Base-by-base conservation (phyloP, 805 yeast genomes). In the Starmerella bombi region DNA sequence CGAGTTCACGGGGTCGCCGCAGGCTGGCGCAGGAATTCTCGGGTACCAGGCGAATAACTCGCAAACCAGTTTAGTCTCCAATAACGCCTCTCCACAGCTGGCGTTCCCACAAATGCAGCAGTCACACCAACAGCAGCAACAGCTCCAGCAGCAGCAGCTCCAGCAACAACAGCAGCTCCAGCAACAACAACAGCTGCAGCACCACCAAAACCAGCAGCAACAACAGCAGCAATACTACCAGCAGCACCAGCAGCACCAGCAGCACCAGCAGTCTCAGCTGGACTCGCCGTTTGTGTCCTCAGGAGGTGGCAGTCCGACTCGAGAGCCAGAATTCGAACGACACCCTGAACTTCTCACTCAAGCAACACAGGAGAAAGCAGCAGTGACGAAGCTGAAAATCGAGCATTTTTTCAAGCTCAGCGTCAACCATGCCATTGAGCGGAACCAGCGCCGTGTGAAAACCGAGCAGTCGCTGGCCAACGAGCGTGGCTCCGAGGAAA, bases 391-490 rank as follows among this genome's bases (percentile, higher is more conserved):
- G 59, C 66, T 85, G 45, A 77, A 77, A 50, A 64, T 85, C 36
- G 94, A 85, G 57, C 83, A 83, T 55, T 82, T 74, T 57, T 85
- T 84, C 61, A 83, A 83, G 49, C 74, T 81, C 58, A 75, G 86
- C 15, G 93, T 86, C 22, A 72, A 74, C 40, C 93, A 85, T 58
- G 97, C 98, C 0, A 85, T 91, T 46, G 98, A 91, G 60, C 69
- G 98, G 50, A 91, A 88, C 58, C 95, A 86, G 60, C 75, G 97
- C 61, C 70, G 96, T 31, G 72, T 85, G 30, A 84, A 80, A 51
- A 69, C 85, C 48, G 98, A 82, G 63, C 79, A 77, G 50, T 72
- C 73, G 43, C 61, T 85, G 29, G 66, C 72, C 34, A 66, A 66
- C 25, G 91, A 82, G 54, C 77, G 78, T 23, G 74, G 81, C 44